Base-by-base conservation (phyloP, 306 rosid genomes). In the Prunus davidiana region DNA sequence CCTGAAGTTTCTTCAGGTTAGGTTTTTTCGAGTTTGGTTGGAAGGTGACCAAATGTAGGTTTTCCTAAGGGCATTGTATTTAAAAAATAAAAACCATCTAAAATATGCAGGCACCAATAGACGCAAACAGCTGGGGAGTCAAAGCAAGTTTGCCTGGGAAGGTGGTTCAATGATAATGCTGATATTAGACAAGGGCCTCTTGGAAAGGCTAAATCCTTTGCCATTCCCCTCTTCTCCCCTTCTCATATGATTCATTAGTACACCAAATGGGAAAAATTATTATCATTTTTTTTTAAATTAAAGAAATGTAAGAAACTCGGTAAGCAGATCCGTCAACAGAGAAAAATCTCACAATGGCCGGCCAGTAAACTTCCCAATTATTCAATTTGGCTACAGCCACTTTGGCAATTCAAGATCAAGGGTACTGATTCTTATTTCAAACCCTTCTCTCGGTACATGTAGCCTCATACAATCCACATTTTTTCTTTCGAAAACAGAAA, bases 401-500 rank as follows among this genome's bases (percentile, higher is more conserved):
- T 32, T 83, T 84, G 96, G 92, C 96, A 88, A 85, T 78, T 91
- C 98, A 93, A 88, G 98, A 87, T 76, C 25, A 82, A 84, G 87
- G 91, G 89, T 54, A 93, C 47, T 41, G 55, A 8, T 5, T 58
- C 58, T 27, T 22, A 27, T 63, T 73, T 28, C 9, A 60, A 64
- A 79, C 96, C 96, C 92, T 87, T 72, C 74, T 50, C 98, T 91
- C 85, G 92, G 97, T 89, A 89, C 93, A 91, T 93, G 84, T 65
- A 91, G 91, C 96, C 22, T 20, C 6, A 13, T 14, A 41, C 3
- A 57, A 34, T 34, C 8, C 4, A 22, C 65, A 45, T 56, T 19
- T 41, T 4, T 47, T 19, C 22, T 38, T 54, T n/a, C 28, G 9
- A 32, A 32, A 71, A 19, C 27, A 12, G 4, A 72, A 41, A 24